Evolutionary conservation across 495 filamentous ascomycete genomes (phyloP), one percentile per base, ranked within the genome.

Genomic region (Aspergillus ellipticus): DNA sequence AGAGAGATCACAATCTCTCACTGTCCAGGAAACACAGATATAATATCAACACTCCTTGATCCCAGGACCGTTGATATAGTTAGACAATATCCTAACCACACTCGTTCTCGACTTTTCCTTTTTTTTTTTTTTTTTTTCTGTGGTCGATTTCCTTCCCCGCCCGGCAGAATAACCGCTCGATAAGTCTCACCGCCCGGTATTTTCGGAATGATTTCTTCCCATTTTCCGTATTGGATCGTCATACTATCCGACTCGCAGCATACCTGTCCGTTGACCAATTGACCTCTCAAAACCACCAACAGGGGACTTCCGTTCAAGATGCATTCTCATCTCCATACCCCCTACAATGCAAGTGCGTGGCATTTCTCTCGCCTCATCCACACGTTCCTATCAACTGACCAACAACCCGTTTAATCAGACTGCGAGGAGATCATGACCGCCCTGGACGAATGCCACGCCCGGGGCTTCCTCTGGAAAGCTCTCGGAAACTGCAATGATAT

Each of bases 281-380:
- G 39, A 42, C 54, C 57, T 42, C 17, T 42, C 24, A 22, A 54
- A 3, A 28, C 47, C 15, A 49, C 7, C 21, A 31, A 21, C 28
- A 4, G 20, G 6, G 9, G 17, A 22, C 15, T 21, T 21, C 3
- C 4, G 3, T 6, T 52, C 68, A 85, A 73, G 46, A 98, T 98
- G 94, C 94, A 98, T 89, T 94, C 94, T 21, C 92, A 96, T 73
- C 74, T 98, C 4, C 92, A 97, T 64, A 96, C 90, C 21, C 88
- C 91, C 59, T 83, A 96, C 64, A 96, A 96, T 60, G 75, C 74
- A 69, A 91, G 94, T 96, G 81, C 24, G 76, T 74, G 28, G 22
- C 28, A 7, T 24, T 7, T 29, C 47, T 17, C 6, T 20, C 37
- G 35, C 26, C 26, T 49, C 16, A 33, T 48, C 29, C n/a, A n/a